These are phyloP conservation scores for Solanum medicagineum DNA, from an alignment of 257 asterid genomes.

Conservation along the genomic window DNA sequence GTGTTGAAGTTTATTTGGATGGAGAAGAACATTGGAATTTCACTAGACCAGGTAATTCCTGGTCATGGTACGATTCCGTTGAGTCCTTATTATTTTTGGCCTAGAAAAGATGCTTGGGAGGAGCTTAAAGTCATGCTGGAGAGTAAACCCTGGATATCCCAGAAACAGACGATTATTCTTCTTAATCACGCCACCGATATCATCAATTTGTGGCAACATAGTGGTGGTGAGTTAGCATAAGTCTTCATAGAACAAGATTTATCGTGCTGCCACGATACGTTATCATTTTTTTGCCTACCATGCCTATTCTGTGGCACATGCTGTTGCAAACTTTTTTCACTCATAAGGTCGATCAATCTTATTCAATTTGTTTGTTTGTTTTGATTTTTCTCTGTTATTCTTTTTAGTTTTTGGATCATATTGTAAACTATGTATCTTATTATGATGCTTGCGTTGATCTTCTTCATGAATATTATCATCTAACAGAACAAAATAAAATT, in stretches of 20 bases:
- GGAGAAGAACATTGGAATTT: conserved; percentile 35
- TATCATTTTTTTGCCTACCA: neutral
- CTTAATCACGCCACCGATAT: conserved; percentile 41
- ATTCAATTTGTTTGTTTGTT: neutral
- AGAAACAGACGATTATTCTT: conserved; percentile 22
- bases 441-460: neutral
- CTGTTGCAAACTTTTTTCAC: neutral
- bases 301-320: neutral
- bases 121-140: conserved; percentile 26
- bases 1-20: conserved; percentile 34
- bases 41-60: conserved; percentile 33
- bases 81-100: conserved; percentile 39
- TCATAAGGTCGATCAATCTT: neutral
- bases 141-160: conserved; percentile 29
- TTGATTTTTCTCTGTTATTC: neutral
- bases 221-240: conserved; percentile 19
- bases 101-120: conserved; percentile 42
- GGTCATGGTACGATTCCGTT: conserved; percentile 34
- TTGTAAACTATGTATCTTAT: neutral
- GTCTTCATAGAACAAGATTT: neutral
- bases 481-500: neutral
- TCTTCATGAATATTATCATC: neutral
- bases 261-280: neutral
- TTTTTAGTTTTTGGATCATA: neutral
- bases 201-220: conserved; percentile 35